Percentiles rank a stretch among this genome's conserved stretches.
Conservation (phyloP, 192 early-diverging fungal genomes). For the Rhizophagus clarus region DNA sequence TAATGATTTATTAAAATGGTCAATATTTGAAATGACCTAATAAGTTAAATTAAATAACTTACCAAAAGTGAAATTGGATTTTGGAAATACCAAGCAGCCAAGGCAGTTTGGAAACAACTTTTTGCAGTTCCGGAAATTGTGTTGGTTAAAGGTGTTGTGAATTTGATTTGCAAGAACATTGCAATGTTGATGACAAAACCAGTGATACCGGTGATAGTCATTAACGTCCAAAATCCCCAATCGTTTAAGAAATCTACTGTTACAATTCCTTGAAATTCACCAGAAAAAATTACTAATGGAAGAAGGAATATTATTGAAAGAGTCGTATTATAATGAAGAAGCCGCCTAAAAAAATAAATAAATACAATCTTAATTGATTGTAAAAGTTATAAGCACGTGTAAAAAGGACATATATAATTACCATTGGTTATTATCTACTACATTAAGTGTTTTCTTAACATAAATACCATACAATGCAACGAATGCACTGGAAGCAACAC, state of each 20-base stretch:
- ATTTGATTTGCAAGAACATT: slow-evolving; percentile 74
- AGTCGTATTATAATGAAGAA: slow-evolving; percentile 69
- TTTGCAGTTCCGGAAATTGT: slow-evolving; percentile 73
- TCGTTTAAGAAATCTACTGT: slow-evolving; percentile 53
- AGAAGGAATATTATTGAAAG: slow-evolving; percentile 60
- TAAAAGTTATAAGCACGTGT: neutral
- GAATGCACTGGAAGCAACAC: slow-evolving; percentile 65
- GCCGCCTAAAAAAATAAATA: slow-evolving; percentile 42
- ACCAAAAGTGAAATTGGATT: slow-evolving; percentile 65
- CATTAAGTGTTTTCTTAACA: slow-evolving; percentile 62
- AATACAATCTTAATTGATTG: neutral
- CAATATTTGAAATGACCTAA: slow-evolving; percentile 13
- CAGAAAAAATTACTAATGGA: slow-evolving; percentile 60
- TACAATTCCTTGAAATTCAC: slow-evolving; percentile 55
- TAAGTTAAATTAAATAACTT: slow-evolving; percentile 11
- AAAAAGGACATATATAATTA: slow-evolving; percentile 21
- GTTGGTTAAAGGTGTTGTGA: slow-evolving; percentile 66
- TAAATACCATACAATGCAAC: slow-evolving; percentile 72
- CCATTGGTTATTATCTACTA: slow-evolving; percentile 73
- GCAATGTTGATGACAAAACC: slow-evolving; percentile 71
- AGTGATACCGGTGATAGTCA: slow-evolving; percentile 62
- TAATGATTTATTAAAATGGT: neutral
- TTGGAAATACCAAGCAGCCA: slow-evolving; percentile 62
- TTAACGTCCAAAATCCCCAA: slow-evolving; percentile 59
- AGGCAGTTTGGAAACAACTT: slow-evolving; percentile 64